Percentiles rank a stretch among this genome's conserved stretches.
phyloP scores from a whole-genome alignment of 129 eudicot genomes.

The Flaveria sonorensis region DNA sequence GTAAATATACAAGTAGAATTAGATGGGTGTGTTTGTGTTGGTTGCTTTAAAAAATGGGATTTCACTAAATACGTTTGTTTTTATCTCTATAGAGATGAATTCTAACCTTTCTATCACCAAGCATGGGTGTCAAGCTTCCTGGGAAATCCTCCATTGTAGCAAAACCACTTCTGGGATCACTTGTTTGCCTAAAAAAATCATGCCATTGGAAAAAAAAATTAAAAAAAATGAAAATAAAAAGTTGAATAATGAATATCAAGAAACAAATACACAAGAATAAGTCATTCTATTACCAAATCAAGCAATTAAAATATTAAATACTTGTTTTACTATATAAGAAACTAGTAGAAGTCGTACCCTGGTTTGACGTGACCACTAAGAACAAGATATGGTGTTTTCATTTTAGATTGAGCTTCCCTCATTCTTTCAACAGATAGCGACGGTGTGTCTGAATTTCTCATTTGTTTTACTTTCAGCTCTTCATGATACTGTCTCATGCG shows the following conservation, averaged over 20 bases:
- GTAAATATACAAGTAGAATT: no score
- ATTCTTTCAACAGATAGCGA: slow-evolving; percentile 85
- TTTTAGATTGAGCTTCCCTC: slow-evolving; percentile 87
- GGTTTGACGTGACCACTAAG: slow-evolving; percentile 92
- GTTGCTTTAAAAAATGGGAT: no score
- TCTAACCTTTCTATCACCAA: slow-evolving; percentile 88
- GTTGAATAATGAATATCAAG: background rate
- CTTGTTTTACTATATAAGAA: background rate
- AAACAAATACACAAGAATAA: background rate
- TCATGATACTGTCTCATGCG: slow-evolving; percentile 81
- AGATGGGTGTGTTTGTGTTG: no score
- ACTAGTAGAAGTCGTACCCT: slow-evolving; percentile 56
- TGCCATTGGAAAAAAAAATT: no score
- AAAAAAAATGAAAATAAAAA: background rate
- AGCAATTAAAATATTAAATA: background rate
- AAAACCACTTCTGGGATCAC: slow-evolving; percentile 95
- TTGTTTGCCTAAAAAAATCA: slow-evolving; percentile 68
- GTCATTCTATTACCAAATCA: background rate
- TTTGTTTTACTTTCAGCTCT: slow-evolving; percentile 85
- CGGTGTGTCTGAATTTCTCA: slow-evolving; percentile 89
- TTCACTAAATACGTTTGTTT: no score
- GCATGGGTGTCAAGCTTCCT: slow-evolving; percentile 97
- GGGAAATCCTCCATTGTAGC: slow-evolving; percentile 91
- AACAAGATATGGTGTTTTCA: slow-evolving; percentile 82
- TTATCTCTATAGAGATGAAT: background rate